Evolutionary conservation across 139 green algal genomes (phyloP).

Genomic region (Chlamydomonas sp.): DNA sequence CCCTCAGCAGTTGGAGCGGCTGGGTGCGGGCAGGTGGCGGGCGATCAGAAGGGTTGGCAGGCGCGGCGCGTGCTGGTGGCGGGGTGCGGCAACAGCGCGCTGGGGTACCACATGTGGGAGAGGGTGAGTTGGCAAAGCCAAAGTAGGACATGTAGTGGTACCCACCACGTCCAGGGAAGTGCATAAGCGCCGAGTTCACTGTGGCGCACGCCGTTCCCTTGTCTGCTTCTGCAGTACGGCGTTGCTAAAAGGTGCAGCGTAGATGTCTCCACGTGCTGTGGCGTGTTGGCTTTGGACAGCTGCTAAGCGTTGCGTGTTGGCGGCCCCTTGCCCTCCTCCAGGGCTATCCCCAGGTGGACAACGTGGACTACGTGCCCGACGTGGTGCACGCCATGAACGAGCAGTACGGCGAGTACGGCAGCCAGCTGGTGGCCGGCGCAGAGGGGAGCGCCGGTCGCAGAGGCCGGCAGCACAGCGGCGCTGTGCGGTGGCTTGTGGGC

Average conservation of each 20-base stretch:
- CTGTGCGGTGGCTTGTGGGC: slow-evolving; percentile 3
- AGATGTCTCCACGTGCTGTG: no score
- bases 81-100: slow-evolving; percentile 7
- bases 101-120: slow-evolving; percentile 2
- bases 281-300: no score
- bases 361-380: slow-evolving; percentile 6
- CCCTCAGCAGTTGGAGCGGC: neutral
- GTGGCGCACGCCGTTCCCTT: no score
- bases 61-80: neutral
- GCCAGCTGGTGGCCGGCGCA: neutral
- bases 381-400: neutral
- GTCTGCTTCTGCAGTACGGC: no score
- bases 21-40: neutral
- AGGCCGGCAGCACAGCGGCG: neutral
- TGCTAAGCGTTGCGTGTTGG: no score
- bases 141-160: no score
- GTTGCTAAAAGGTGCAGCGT: no score
- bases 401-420: slow-evolving; percentile 1
- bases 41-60: neutral
- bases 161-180: no score
- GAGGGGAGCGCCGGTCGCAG: neutral
- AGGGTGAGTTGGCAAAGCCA: neutral
- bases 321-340: neutral
- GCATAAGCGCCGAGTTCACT: no score
- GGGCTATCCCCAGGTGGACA: neutral